Conservation (phyloP, 2,329 filamentous ascomycete species). For the Bipolaris cookei region DNA sequence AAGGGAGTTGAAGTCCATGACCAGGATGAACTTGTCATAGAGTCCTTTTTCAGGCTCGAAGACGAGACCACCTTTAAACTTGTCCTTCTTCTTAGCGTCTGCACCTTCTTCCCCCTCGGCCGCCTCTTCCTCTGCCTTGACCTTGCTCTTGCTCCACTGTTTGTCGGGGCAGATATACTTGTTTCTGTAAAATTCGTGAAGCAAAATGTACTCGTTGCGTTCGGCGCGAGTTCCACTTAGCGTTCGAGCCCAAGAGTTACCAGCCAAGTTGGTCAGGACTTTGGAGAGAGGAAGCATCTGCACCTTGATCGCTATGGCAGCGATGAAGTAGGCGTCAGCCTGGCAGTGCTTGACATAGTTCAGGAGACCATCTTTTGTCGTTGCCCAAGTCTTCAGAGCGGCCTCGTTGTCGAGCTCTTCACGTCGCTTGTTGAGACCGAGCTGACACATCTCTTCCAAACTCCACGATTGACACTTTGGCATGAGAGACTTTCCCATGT, state of each 20-base stretch:
- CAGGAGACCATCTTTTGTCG: conserved; percentile 82
- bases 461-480: conserved; percentile 98
- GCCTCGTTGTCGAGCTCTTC: conserved; percentile 88
- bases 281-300: conserved; percentile 95
- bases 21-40: conserved; percentile 96
- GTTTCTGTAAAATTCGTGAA: conserved; percentile 94
- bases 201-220: conserved; percentile 97
- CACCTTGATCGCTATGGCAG: conserved; percentile 83
- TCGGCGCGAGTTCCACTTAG: conserved; percentile 94
- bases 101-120: conserved; percentile 71
- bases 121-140: conserved; percentile 73
- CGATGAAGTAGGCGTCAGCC: conserved; percentile 93
- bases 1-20: conserved; percentile 99
- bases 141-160: conserved; percentile 76
- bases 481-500: conserved; percentile 97
- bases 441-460: conserved; percentile 93
- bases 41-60: conserved; percentile 97
- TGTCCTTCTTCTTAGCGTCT: conserved; percentile 96
- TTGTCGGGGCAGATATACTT: conserved; percentile 99
- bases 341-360: conserved; percentile 95
- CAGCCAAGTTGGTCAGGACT: conserved; percentile 92
- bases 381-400: conserved; percentile 85
- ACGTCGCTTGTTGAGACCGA: conserved; percentile 80
- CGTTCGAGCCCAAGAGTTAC: conserved; percentile 97
- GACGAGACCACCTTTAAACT: conserved; percentile 97